Evolutionary conservation across 345 rosid species (phyloP).

Genomic region (Acer campestre): DNA sequence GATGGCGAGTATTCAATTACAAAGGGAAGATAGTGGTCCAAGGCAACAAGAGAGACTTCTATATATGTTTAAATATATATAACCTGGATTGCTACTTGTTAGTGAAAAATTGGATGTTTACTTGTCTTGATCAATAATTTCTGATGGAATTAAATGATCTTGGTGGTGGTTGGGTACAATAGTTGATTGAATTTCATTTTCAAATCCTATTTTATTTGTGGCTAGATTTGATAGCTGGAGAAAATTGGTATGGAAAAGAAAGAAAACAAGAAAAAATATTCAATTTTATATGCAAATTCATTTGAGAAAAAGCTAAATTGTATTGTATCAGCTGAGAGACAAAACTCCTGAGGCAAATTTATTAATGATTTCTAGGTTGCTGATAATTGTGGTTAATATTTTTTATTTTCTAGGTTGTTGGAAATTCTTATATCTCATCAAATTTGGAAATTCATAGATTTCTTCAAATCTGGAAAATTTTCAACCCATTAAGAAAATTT

Average conservation of each 20-base stretch:
- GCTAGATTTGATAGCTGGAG: not conserved
- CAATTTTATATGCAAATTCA: not conserved
- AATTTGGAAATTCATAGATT: no score
- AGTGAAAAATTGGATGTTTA: not conserved
- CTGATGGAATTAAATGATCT: not conserved
- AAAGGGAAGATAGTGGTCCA: constrained; percentile 13
- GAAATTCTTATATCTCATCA: no score
- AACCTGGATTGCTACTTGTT: not conserved
- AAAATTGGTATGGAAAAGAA: not conserved
- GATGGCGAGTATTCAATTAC: constrained; percentile 39
- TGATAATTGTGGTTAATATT: no score
- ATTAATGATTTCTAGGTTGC: no score
- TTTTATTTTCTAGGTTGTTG: no score
- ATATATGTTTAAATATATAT: no score
- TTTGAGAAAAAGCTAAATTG: not conserved
- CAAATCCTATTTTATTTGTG: not conserved
- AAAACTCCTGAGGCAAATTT: not conserved
- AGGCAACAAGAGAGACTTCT: constrained; percentile 35
- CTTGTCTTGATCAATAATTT: not conserved
- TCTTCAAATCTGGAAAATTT: no score
- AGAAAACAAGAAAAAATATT: not conserved
- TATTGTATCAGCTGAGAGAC: not conserved
- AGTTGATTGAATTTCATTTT: not conserved
- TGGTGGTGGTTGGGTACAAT: not conserved
- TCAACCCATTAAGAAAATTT: no score